Percentiles rank a stretch among this genome's conserved stretches.
Evolutionary conservation across 345 rosid species (phyloP).

Genomic region (Gossypioides kirkii): DNA sequence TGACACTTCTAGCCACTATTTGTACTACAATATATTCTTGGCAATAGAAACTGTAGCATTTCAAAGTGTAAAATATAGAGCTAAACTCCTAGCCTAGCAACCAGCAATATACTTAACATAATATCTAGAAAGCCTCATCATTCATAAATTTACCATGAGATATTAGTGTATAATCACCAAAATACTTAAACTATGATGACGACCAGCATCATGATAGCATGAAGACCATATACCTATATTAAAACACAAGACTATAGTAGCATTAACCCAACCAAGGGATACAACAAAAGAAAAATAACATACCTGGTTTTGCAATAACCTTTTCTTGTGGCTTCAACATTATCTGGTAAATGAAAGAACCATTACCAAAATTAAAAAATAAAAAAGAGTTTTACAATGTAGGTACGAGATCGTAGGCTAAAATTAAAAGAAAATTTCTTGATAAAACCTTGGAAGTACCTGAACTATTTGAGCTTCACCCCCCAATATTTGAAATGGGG

Average conservation of each 20-base stretch:
- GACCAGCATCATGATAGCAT: not conserved
- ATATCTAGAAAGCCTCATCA: not conserved
- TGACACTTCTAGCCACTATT: not conserved
- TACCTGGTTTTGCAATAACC: constrained; percentile 85
- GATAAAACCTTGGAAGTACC: constrained; percentile 35
- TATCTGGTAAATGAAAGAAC: constrained; percentile 45
- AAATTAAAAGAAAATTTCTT: not conserved
- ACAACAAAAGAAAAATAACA: constrained; percentile 12
- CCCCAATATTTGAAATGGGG: constrained; percentile 91
- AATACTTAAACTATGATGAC: not conserved
- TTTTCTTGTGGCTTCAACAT: constrained; percentile 92
- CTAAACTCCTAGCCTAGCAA: not conserved
- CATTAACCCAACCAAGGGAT: not conserved
- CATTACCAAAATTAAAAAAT: not conserved
- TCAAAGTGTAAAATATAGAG: not conserved
- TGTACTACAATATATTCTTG: not conserved
- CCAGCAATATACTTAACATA: not conserved
- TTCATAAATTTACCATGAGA: not conserved
- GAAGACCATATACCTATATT: not conserved
- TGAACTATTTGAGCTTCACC: constrained; percentile 99
- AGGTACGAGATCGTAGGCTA: not conserved
- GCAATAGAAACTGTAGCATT: not conserved
- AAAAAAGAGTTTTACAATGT: not conserved
- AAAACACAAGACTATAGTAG: not conserved
- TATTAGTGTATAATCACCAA: not conserved